Percentiles rank a stretch among this genome's conserved stretches.
These are phyloP conservation scores for Teratosphaeria pseudoeucalypti DNA, from an alignment of 2,329 filamentous ascomycete genomes.

Conservation along the genomic window DNA sequence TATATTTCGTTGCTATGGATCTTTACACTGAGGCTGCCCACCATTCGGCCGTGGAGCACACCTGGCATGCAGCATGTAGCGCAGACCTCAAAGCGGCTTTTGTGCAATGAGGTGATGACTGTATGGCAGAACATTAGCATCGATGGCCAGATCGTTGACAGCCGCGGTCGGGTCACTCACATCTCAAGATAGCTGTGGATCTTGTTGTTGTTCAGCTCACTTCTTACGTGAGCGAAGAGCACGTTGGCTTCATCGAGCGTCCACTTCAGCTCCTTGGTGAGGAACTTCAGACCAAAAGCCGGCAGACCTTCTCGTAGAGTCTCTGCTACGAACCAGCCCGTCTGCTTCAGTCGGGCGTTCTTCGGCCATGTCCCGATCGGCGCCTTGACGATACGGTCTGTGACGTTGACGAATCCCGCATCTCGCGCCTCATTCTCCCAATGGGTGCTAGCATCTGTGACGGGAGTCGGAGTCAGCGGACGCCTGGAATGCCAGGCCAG, in stretches of 20 bases:
- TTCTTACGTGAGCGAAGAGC: constrained; percentile 33
- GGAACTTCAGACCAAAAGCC: constrained; percentile 33
- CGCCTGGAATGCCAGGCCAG: constrained; percentile 9
- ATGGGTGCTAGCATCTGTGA: background rate
- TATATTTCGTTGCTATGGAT: too few species aligned
- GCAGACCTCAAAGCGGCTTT: background rate
- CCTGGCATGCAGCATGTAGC: background rate
- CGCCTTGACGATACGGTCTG: constrained; percentile 13
- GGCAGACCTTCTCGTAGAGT: constrained; percentile 31
- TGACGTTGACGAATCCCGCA: constrained; percentile 18
- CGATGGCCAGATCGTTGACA: background rate
- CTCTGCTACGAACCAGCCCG: constrained; percentile 6
- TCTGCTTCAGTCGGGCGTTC: constrained; percentile 18
- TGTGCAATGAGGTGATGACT: background rate
- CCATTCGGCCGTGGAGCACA: background rate
- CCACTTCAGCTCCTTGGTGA: constrained; percentile 35
- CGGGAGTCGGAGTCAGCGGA: background rate
- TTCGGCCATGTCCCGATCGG: constrained; percentile 22
- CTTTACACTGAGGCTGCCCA: background rate
- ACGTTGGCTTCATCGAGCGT: constrained; percentile 35
- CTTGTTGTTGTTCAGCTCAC: constrained; percentile 28
- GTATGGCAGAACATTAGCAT: background rate
- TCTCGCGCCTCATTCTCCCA: background rate
- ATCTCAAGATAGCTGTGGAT: constrained; percentile 35
- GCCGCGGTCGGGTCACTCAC: constrained; percentile 20